These are phyloP conservation scores for Fomitopsis betulina DNA, from an alignment of 1,284 basidiomycete species.

Conservation along the genomic window DNA sequence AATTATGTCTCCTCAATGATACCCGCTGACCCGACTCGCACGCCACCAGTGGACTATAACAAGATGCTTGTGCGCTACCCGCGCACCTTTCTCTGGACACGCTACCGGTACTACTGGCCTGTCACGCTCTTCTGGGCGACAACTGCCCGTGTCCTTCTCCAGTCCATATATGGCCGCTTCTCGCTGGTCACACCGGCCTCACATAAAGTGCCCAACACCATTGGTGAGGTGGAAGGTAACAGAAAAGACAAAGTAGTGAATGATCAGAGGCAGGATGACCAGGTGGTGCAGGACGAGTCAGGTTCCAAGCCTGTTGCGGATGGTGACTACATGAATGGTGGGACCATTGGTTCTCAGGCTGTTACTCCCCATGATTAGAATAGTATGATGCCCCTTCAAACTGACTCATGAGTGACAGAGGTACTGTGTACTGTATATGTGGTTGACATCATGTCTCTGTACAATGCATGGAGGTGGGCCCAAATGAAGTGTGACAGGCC, in stretches of 20 bases:
- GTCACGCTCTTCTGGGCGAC: conserved; percentile 7
- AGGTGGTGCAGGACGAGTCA: background rate
- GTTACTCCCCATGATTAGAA: background rate
- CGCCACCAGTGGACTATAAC: conserved; percentile 57
- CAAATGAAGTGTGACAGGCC: too few species aligned
- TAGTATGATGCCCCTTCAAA: conserved; percentile 52
- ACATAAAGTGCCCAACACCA: background rate
- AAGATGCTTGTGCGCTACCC: conserved; percentile 54
- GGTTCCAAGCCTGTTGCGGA: background rate
- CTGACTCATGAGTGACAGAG: conserved; percentile 65
- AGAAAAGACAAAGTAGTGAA: background rate
- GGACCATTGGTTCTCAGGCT: background rate
- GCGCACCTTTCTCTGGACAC: conserved; percentile 75
- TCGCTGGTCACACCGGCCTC: background rate
- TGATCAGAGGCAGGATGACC: background rate
- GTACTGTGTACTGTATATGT: too few species aligned
- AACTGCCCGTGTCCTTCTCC: background rate
- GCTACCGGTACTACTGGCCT: conserved; percentile 56
- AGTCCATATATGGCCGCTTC: background rate
- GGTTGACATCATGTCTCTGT: too few species aligned
- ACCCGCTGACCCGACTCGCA: background rate
- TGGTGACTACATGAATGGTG: background rate
- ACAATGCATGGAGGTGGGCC: too few species aligned
- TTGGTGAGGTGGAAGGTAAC: background rate
- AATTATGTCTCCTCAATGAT: background rate